These are phyloP conservation scores for Corymbia calophylla DNA, from an alignment of 441 rosid genomes.

Conservation along the genomic window DNA sequence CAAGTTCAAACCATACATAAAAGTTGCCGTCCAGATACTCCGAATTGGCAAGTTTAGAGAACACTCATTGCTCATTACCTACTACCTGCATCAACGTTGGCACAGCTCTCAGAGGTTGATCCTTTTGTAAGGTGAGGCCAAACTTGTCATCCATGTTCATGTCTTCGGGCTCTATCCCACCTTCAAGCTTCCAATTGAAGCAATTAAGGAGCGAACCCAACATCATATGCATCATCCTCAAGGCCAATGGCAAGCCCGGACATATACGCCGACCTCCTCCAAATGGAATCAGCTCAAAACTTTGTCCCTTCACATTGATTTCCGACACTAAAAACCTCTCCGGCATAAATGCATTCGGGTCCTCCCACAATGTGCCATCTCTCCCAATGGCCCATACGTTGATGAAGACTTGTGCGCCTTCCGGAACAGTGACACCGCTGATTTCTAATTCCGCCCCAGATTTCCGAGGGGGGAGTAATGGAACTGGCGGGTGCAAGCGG, in stretches of 20 bases:
- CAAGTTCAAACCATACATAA: background rate
- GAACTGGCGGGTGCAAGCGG: slow-evolving; percentile 1
- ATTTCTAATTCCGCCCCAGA: background rate
- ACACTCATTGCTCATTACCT: background rate
- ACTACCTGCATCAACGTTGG: background rate
- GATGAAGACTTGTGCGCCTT: background rate
- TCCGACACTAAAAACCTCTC: background rate
- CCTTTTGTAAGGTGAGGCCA: background rate
- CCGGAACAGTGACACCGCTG: background rate
- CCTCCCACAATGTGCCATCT: background rate
- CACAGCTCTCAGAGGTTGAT: background rate
- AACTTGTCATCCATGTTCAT: background rate
- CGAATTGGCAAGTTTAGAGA: background rate
- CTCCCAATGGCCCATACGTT: background rate
- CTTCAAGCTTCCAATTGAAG: background rate
- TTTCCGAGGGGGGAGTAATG: background rate
- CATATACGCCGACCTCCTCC: slow-evolving; percentile 5
- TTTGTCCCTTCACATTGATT: background rate
- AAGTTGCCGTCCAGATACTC: background rate
- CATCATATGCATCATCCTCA: slow-evolving; percentile 1
- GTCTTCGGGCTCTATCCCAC: background rate
- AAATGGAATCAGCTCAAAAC: slow-evolving; percentile 2
- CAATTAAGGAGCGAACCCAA: slow-evolving; percentile 3
- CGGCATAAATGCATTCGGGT: background rate
- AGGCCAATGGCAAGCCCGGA: slow-evolving; percentile 6